phyloP scores from a whole-genome alignment of 2,329 filamentous ascomycete species.

The Aspergillus brunneoviolaceus region DNA sequence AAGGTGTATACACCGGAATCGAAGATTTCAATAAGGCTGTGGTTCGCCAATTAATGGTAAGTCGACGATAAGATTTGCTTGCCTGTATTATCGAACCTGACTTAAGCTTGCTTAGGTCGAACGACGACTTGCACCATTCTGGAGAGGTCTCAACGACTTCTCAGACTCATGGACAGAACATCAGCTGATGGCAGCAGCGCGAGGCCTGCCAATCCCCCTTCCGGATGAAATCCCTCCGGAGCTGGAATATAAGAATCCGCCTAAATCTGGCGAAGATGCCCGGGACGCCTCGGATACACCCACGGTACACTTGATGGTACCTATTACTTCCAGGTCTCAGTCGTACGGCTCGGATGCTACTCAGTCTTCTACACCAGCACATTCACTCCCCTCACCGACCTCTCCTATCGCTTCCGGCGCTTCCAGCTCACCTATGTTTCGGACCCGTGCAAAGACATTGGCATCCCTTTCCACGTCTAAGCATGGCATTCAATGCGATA shows the following conservation, averaged over 20 bases:
- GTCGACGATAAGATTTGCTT: not conserved
- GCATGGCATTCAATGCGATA: constrained; percentile 69
- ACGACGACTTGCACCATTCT: constrained; percentile 87
- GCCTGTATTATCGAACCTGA: constrained; percentile 18
- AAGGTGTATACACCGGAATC: constrained; percentile 85
- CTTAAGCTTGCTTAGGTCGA: constrained; percentile 69
- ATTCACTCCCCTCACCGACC: constrained; percentile 59
- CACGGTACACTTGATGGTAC: constrained; percentile 71
- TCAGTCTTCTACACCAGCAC: constrained; percentile 62
- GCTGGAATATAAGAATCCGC: constrained; percentile 54
- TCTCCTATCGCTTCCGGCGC: constrained; percentile 55
- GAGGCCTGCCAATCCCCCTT: constrained; percentile 78
- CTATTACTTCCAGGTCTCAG: constrained; percentile 73
- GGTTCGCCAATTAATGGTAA: constrained; percentile 87
- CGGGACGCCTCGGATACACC: constrained; percentile 54
- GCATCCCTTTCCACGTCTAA: constrained; percentile 77
- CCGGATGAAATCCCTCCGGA: constrained; percentile 80
- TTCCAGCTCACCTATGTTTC: constrained; percentile 62
- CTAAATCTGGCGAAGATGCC: constrained; percentile 43
- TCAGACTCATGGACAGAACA: constrained; percentile 87
- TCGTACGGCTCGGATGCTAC: constrained; percentile 75
- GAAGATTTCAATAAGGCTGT: constrained; percentile 91
- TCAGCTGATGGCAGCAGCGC: constrained; percentile 87
- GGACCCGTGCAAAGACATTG: constrained; percentile 83
- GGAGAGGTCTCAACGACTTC: constrained; percentile 89